Conservation (phyloP, 495 filamentous ascomycete genomes). For the Endocarpon pusillum region DNA sequence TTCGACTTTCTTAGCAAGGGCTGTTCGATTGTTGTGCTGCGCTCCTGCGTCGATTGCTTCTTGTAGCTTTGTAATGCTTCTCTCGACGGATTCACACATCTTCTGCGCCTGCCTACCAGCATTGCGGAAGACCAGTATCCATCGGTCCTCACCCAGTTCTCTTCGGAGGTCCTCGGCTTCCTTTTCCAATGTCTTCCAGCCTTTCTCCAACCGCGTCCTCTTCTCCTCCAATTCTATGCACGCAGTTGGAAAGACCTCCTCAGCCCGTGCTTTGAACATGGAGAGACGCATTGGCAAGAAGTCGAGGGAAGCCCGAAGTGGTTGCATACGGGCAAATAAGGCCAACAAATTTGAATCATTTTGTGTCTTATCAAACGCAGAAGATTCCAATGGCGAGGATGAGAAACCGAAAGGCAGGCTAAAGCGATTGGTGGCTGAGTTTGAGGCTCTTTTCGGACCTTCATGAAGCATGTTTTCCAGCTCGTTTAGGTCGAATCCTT, state of each 20-base stretch:
- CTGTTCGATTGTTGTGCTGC: conserved; percentile 47
- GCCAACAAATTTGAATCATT: conserved; percentile 70
- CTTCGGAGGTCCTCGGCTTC: conserved; percentile 75
- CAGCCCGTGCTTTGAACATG: conserved; percentile 63
- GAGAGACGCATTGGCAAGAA: conserved; percentile 93
- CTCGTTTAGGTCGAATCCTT: conserved; percentile 67
- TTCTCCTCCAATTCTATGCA: conserved; percentile 73
- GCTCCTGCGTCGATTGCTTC: conserved; percentile 61
- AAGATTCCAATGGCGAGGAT: conserved; percentile 37
- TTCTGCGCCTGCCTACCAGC: conserved; percentile 85
- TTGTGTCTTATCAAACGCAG: conserved; percentile 40
- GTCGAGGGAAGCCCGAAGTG: conserved; percentile 77
- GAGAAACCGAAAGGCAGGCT: conserved; percentile 41
- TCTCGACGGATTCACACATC: conserved; percentile 83
- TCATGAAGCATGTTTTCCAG: conserved; percentile 92
- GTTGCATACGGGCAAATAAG: conserved; percentile 88
- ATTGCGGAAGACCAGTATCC: conserved; percentile 86
- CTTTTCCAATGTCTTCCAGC: conserved; percentile 64
- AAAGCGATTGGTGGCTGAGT: conserved; percentile 40
- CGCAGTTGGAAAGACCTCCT: conserved; percentile 63
- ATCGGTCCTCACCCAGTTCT: conserved; percentile 86
- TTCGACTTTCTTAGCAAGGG: conserved; percentile 64
- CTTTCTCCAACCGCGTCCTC: conserved; percentile 49
- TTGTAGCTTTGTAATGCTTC: conserved; percentile 64
- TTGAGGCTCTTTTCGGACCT: conserved; percentile 37